A percentile compares a stretch with the other conserved stretches of the same genome.
These are phyloP conservation scores for Carex littledalei DNA, from an alignment of 176 grass and related monocot genomes.

Conservation along the genomic window DNA sequence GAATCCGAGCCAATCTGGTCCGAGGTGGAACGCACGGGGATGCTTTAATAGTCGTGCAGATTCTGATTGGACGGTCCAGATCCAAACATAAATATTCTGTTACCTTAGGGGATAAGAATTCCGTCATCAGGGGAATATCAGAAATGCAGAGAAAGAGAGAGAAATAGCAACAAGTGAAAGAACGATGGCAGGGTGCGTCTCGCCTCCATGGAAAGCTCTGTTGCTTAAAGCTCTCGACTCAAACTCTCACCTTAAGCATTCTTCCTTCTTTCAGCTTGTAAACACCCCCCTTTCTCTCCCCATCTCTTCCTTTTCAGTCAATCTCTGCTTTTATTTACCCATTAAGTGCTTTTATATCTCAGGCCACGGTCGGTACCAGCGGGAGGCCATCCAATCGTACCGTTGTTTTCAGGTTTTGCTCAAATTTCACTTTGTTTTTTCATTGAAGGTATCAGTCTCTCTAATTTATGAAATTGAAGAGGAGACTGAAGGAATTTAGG, in stretches of 20 bases:
- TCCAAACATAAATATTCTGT: no score
- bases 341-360: not conserved
- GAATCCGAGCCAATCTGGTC: no score
- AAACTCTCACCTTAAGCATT: conserved; percentile 78
- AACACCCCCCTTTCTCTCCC: not conserved
- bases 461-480: not conserved
- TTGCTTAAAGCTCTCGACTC: conserved; percentile 63
- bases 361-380: conserved; percentile 54
- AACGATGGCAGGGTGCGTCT: conserved; percentile 26
- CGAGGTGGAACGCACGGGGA: no score
- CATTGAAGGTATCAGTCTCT: not conserved
- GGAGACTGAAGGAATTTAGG: not conserved
- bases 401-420: conserved; percentile 67
- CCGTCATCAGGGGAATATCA: not conserved
- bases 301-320: not conserved
- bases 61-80: no score
- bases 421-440: not conserved
- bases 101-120: no score
- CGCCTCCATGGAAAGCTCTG: conserved; percentile 51
- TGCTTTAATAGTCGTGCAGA: no score
- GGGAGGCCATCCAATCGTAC: conserved; percentile 78
- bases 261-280: conserved; percentile 85
- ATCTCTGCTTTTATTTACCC: not conserved
- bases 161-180: no score
- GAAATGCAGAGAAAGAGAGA: not conserved